A percentile compares a stretch with the other conserved stretches of the same genome.
Conservation (phyloP, 2,329 filamentous ascomycete species). For the Ophiostoma piceae region DNA sequence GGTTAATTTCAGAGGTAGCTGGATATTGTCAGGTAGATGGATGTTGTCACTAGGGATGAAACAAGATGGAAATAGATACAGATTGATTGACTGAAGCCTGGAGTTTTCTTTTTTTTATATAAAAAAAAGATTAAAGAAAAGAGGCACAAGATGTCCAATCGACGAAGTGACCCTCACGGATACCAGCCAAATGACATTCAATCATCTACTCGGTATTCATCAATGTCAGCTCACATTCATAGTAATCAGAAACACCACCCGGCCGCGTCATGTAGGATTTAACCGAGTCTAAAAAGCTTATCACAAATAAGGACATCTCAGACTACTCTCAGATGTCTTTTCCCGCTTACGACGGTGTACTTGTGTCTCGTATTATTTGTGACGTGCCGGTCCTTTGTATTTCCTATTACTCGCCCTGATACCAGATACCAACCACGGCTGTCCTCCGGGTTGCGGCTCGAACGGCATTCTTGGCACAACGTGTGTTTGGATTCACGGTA, state of each 20-base stretch:
- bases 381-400: background rate
- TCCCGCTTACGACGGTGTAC: background rate
- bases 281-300: conserved; percentile 2
- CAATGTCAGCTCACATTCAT: too few relatives aligned
- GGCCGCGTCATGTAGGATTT: conserved; percentile 1
- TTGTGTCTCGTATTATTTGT: background rate
- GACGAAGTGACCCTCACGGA: too few relatives aligned
- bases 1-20: too few relatives aligned
- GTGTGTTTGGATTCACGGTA: background rate
- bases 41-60: background rate
- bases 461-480: background rate
- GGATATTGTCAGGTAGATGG: too few relatives aligned
- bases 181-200: background rate
- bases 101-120: too few relatives aligned
- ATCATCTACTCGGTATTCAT: too few relatives aligned
- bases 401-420: too few relatives aligned
- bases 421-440: background rate
- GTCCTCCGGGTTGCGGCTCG: background rate
- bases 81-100: too few relatives aligned
- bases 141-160: too few relatives aligned
- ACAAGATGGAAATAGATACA: background rate
- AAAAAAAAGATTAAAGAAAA: too few relatives aligned
- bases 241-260: background rate
- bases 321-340: background rate
- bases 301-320: background rate